Base-by-base conservation (phyloP, 1,284 basidiomycete species). In the Cryptococcus depauperatus region DNA sequence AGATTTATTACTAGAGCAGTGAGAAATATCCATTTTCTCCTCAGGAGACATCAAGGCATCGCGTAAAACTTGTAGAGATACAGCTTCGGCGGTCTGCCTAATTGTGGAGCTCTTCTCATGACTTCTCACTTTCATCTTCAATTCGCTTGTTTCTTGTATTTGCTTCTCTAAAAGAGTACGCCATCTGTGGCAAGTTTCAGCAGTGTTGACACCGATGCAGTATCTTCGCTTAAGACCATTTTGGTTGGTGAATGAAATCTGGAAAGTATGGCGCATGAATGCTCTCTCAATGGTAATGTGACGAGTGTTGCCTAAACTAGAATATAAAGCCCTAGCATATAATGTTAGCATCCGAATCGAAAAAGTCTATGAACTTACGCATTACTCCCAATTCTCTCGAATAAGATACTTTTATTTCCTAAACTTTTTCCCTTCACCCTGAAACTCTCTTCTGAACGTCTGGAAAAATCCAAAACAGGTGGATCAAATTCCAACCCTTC, bases 181-280 rank as follows among this genome's bases (percentile, higher is more conserved):
- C 85, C 88, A 92, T 52, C 82, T 79, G 50, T 82, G 77, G 16
- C 81, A 79, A 22, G 84, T 75, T 16, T 84, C 73, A 1, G 81
- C 76, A 57, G 88, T 84, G 41, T 84, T 79, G 34, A 93, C 81
- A 56, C 85, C 89, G 74, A 93, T 93, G 80, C 93, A 88, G 70
- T 95, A 95, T 62, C 83, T 81, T 54, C 89, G 78, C 66, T 83
- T 84, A 46, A 73, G 55, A 22, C 81, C 80, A 14, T 74, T 66
- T 54, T 84, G 82, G 55, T 84, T 83, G 35, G 78, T 57, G 70
- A 95, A 95, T 3, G 86, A 81, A 19, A 95, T 71, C 62, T 92
- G 86, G 75, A 95, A 90, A 0, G 88, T 92, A 62, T 92, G 84
- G 41, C 82, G 80, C 90, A 95, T 93, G 72, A 92, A 92, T 0